Evolutionary conservation across 495 filamentous ascomycete species (phyloP).

Genomic region (Hyphodiscus hymeniophilus): DNA sequence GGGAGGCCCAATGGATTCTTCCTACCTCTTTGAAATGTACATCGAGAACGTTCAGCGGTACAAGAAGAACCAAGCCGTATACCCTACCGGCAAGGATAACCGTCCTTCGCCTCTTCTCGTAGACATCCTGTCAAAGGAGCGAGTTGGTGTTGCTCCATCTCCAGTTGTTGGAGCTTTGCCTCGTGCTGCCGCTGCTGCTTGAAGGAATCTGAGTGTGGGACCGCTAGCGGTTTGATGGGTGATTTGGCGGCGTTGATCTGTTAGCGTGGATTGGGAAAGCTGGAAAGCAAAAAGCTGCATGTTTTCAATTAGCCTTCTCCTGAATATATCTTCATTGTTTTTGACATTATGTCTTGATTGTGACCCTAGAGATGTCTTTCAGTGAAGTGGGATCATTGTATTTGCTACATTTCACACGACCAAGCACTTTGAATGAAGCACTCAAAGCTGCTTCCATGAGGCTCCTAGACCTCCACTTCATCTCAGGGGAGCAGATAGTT

Average conservation of each 20-base stretch:
- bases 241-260: background rate
- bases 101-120: constrained; percentile 78
- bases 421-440: too few species aligned
- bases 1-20: constrained; percentile 87
- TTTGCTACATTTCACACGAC: background rate
- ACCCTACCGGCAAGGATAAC: constrained; percentile 62
- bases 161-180: constrained; percentile 30
- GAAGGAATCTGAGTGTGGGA: background rate
- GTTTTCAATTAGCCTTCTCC: background rate
- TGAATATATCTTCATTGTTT: too few species aligned
- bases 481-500: too few species aligned
- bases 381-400: too few species aligned
- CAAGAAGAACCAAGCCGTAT: constrained; percentile 68
- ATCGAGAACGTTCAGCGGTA: constrained; percentile 79
- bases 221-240: background rate
- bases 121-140: constrained; percentile 86
- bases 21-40: constrained; percentile 95
- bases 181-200: constrained; percentile 16
- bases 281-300: background rate
- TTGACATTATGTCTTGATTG: background rate
- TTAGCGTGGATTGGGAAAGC: too few species aligned
- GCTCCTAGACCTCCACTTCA: too few species aligned
- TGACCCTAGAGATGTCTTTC: too few species aligned
- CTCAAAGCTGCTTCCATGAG: too few species aligned
- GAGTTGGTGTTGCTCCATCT: constrained; percentile 77